Evolutionary conservation across 768 basidiomycete genomes (phyloP).

Genomic region (Neoboletus brunneissimus): DNA sequence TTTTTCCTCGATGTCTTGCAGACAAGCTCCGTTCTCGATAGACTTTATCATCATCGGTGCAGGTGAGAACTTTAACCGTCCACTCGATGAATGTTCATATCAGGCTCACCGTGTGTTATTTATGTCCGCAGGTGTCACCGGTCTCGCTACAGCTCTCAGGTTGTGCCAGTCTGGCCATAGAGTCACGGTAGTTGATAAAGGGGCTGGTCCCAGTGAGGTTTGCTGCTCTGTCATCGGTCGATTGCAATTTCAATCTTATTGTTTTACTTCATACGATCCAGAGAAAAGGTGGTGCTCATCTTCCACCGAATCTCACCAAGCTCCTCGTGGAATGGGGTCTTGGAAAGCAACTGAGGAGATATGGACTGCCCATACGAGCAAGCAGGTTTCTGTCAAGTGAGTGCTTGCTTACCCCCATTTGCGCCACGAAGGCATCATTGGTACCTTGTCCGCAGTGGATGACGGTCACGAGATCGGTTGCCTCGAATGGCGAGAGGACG

Average conservation of each 20-base stretch:
- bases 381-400: constrained; percentile 25
- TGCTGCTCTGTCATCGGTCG: neutral
- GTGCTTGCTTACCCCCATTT: neutral
- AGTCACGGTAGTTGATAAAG: constrained; percentile 55
- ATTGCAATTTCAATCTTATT: neutral
- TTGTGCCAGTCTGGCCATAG: constrained; percentile 57
- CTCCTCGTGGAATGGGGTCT: constrained; percentile 58
- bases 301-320: constrained; percentile 60
- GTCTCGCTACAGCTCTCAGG: constrained; percentile 57
- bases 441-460: constrained; percentile 34
- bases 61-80: constrained; percentile 14
- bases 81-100: neutral
- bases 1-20: constrained; percentile 16
- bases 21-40: constrained; percentile 25
- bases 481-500: constrained; percentile 47
- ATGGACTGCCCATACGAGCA: constrained; percentile 29
- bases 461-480: constrained; percentile 44
- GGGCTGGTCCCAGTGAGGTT: constrained; percentile 42
- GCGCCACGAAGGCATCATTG: too few relatives aligned
- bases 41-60: constrained; percentile 34
- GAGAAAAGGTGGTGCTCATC: constrained; percentile 42
- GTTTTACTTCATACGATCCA: constrained; percentile 12
- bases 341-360: constrained; percentile 39
- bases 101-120: neutral
- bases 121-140: constrained; percentile 40